Percentiles rank a stretch among this genome's conserved stretches.
Conservation (phyloP, 225 moss, liverwort and hornwort species). For the Bryoerythrophyllum caledonicum region DNA sequence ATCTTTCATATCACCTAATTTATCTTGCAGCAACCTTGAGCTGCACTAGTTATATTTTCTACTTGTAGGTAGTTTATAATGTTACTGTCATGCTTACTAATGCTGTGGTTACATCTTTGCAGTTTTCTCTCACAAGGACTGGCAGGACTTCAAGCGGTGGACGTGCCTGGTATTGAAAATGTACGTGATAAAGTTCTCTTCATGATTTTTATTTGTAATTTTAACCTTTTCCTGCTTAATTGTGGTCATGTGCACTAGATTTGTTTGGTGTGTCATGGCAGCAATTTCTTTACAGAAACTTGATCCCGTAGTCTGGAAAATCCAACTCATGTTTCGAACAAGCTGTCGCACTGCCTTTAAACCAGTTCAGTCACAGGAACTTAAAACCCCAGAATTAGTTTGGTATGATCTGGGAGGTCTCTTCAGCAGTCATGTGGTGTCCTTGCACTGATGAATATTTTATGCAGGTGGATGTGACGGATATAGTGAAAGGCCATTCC, state of each 20-base stretch:
- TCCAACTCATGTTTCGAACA: constrained; percentile 5
- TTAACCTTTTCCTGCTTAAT: background rate
- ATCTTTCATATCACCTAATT: background rate
- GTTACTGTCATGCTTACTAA: constrained; percentile 5
- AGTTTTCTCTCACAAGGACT: constrained; percentile 94
- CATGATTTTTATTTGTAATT: background rate
- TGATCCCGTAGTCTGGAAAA: background rate
- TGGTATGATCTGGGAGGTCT: background rate
- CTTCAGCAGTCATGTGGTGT: constrained; percentile 5
- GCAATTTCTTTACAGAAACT: background rate
- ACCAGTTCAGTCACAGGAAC: background rate
- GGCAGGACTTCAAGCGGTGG: constrained; percentile 84
- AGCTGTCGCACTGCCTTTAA: constrained; percentile 9
- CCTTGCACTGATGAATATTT: constrained; percentile 26
- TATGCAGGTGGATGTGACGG: constrained; percentile 87
- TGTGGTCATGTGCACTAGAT: constrained; percentile 7
- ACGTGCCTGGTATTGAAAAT: constrained; percentile 86
- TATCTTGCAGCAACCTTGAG: background rate
- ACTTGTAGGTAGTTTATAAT: background rate
- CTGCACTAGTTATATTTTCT: background rate
- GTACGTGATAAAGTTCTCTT: constrained; percentile 40
- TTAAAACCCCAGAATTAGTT: background rate
- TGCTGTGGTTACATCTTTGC: constrained; percentile 20
- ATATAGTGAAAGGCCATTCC: constrained; percentile 84
- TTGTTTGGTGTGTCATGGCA: constrained; percentile 13